Conservation (phyloP, 768 basidiomycete species). For the Pleurotus salmoneostramineus region DNA sequence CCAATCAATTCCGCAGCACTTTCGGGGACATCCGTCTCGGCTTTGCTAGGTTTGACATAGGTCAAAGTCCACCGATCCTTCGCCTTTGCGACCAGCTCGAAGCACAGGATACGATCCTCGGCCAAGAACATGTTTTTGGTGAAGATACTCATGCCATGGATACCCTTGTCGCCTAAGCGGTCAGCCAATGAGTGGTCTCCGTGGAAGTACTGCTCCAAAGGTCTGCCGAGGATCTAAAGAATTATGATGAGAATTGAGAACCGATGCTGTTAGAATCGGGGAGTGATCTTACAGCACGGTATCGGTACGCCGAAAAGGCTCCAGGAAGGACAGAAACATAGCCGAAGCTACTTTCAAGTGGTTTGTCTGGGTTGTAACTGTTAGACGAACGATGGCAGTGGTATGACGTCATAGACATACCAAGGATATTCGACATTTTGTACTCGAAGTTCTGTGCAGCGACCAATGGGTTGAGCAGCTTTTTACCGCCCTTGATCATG, state of each 20-base stretch:
- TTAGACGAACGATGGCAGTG: background rate
- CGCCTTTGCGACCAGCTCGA: slow-evolving; percentile 73
- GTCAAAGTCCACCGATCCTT: slow-evolving; percentile 66
- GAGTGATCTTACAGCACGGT: slow-evolving; percentile 44
- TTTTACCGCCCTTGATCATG: slow-evolving; percentile 90
- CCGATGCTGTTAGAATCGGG: background rate
- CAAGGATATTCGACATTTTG: slow-evolving; percentile 96
- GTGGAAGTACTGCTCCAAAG: slow-evolving; percentile 83
- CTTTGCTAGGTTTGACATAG: slow-evolving; percentile 77
- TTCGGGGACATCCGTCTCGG: slow-evolving; percentile 76
- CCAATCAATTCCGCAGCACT: slow-evolving; percentile 69
- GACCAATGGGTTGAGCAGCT: slow-evolving; percentile 88
- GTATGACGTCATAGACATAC: slow-evolving; percentile 26
- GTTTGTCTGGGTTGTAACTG: slow-evolving; percentile 59
- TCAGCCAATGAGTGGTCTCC: slow-evolving; percentile 89
- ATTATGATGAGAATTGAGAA: background rate
- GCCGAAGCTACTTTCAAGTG: slow-evolving; percentile 92
- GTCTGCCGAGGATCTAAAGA: slow-evolving; percentile 69
- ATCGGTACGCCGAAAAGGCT: slow-evolving; percentile 97
- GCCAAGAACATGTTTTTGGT: slow-evolving; percentile 77
- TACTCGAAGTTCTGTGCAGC: slow-evolving; percentile 98
- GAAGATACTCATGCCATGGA: slow-evolving; percentile 96
- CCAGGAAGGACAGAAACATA: slow-evolving; percentile 95
- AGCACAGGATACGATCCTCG: slow-evolving; percentile 59
- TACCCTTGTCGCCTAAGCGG: slow-evolving; percentile 89